These are phyloP conservation scores for Cladosporium sp. DNA, from an alignment of 2,329 filamentous ascomycete species.

Conservation along the genomic window DNA sequence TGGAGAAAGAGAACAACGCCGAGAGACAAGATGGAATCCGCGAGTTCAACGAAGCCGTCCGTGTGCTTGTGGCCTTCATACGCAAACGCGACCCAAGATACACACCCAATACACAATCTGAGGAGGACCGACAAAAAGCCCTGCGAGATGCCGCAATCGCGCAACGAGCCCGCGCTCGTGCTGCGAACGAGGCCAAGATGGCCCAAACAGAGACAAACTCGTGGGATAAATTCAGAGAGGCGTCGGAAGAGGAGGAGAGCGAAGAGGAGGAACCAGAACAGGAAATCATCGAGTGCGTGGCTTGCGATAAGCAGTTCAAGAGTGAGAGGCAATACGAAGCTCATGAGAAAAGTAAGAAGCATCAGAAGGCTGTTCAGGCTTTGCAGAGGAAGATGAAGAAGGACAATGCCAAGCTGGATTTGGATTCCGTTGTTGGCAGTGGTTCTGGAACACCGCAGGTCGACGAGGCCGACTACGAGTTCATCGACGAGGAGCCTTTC, in stretches of 20 bases:
- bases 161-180: constrained; percentile 78
- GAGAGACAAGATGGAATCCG: constrained; percentile 74
- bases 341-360: constrained; percentile 96
- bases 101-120: constrained; percentile 68
- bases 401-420: constrained; percentile 62
- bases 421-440: constrained; percentile 26
- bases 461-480: constrained; percentile 27
- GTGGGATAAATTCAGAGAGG: constrained; percentile 65
- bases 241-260: constrained; percentile 50
- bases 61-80: constrained; percentile 80
- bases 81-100: constrained; percentile 89
- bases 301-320: constrained; percentile 67
- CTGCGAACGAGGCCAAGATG: constrained; percentile 73
- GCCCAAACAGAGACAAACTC: constrained; percentile 62
- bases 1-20: constrained; percentile 94
- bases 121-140: constrained; percentile 73
- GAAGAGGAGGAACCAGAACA: constrained; percentile 48
- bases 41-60: constrained; percentile 89
- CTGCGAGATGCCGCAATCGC: constrained; percentile 74
- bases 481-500: constrained; percentile 23
- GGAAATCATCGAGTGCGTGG: constrained; percentile 59
- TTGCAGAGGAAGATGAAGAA: constrained; percentile 77
- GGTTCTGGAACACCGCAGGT: constrained; percentile 27
- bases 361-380: constrained; percentile 78
- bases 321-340: constrained; percentile 88